These are phyloP conservation scores for Fusarium dlaminii DNA, from an alignment of 2,329 filamentous ascomycete genomes.

Conservation along the genomic window DNA sequence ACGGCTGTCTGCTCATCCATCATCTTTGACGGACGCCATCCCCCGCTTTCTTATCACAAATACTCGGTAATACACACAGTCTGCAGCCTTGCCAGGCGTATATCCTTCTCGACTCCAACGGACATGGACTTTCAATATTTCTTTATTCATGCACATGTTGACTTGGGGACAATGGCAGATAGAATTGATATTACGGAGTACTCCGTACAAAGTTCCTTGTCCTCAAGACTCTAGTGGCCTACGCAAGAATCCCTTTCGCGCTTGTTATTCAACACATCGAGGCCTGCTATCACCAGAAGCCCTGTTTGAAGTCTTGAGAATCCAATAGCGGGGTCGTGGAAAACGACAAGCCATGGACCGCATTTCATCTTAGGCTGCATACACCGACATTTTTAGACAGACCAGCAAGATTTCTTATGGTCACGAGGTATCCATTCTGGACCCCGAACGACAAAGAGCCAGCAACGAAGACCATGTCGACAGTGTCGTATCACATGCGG, in stretches of 20 bases:
- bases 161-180: not conserved
- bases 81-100: constrained; percentile 42
- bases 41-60: constrained; percentile 39
- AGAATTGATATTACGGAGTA: not conserved
- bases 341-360: constrained; percentile 12
- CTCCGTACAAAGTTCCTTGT: not conserved
- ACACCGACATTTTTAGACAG: constrained; percentile 43
- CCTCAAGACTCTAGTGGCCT: not conserved
- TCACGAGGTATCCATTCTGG: constrained; percentile 30
- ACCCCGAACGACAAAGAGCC: constrained; percentile 13
- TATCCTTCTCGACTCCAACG: constrained; percentile 4
- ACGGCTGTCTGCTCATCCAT: constrained; percentile 18
- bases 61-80: constrained; percentile 23
- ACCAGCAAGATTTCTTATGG: constrained; percentile 33
- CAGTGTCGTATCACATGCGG: constrained; percentile 35
- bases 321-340: constrained; percentile 31
- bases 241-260: constrained; percentile 10
- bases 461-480: constrained; percentile 23
- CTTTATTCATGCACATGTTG: not conserved
- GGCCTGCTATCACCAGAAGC: not conserved
- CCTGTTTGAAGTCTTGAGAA: constrained; percentile 9
- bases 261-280: constrained; percentile 6
- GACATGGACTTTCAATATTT: constrained; percentile 4
- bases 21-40: constrained; percentile 28
- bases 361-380: constrained; percentile 24